These are phyloP conservation scores for Russula dissimulans DNA, from an alignment of 768 basidiomycete genomes.

Conservation along the genomic window DNA sequence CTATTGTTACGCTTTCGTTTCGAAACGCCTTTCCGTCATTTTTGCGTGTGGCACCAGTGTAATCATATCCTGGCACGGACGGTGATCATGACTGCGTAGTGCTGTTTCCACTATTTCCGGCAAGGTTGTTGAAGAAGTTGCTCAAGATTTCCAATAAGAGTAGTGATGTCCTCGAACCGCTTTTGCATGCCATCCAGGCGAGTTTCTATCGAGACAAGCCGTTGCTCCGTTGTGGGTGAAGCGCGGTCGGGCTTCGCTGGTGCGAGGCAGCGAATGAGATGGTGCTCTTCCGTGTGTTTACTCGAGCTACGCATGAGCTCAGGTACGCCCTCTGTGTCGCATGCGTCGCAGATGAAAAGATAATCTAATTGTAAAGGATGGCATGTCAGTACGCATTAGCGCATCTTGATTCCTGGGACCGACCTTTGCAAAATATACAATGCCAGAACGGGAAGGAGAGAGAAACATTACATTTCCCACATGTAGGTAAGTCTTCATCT, in stretches of 20 bases:
- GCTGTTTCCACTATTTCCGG: too few species aligned
- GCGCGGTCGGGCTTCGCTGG: background rate
- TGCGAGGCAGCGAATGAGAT: slow-evolving; percentile 6
- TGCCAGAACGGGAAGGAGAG: slow-evolving; percentile 27
- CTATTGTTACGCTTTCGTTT: too few species aligned
- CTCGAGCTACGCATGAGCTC: background rate
- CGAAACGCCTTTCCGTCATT: too few species aligned
- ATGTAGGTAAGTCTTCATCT: slow-evolving; percentile 11
- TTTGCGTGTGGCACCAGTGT: too few species aligned
- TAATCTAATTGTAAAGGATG: background rate
- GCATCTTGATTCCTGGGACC: background rate
- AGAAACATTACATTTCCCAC: slow-evolving; percentile 19
- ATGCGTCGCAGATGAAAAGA: slow-evolving; percentile 16
- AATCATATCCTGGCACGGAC: too few species aligned
- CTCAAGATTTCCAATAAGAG: background rate
- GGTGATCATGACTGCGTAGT: too few species aligned
- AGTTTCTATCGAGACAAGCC: slow-evolving; percentile 2
- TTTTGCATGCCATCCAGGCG: slow-evolving; percentile 1
- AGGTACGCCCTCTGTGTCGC: slow-evolving; percentile 8
- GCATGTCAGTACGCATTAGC: background rate
- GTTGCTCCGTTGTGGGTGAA: background rate
- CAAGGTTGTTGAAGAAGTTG: background rate
- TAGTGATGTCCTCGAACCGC: background rate
- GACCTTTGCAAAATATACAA: slow-evolving; percentile 24
- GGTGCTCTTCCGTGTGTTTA: slow-evolving; percentile 1